phyloP scores from a whole-genome alignment of 1,284 basidiomycete species.

The Naganishia sp. region DNA sequence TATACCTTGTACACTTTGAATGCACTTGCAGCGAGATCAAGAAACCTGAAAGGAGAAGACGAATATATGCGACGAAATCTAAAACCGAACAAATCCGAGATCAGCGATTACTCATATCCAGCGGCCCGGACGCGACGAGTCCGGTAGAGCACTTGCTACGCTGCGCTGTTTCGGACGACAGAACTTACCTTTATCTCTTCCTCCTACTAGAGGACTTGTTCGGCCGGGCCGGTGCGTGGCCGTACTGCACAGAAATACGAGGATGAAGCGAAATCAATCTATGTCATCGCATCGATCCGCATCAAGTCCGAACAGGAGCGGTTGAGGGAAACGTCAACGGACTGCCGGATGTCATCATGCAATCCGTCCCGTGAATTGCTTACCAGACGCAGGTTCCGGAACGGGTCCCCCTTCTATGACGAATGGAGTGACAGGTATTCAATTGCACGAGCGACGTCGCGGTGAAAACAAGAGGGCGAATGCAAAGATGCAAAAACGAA shows the following conservation, averaged over 20 bases:
- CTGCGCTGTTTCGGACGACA: background rate
- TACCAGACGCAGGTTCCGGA: background rate
- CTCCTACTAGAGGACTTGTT: background rate
- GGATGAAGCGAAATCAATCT: background rate
- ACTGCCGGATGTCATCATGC: background rate
- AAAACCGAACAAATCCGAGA: conserved; percentile 24
- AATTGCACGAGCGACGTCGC: too few relatives aligned
- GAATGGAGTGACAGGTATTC: too few relatives aligned
- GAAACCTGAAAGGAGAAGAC: background rate
- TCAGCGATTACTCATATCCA: conserved; percentile 1
- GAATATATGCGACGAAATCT: conserved; percentile 1
- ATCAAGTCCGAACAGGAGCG: conserved; percentile 4
- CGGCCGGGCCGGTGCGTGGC: conserved; percentile 2
- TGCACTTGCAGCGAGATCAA: background rate
- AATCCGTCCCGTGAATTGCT: conserved; percentile 12
- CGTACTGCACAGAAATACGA: background rate
- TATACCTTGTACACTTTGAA: conserved; percentile 1
- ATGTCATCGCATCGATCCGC: background rate
- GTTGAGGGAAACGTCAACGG: conserved; percentile 14
- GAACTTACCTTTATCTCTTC: conserved; percentile 13
- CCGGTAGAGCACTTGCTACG: background rate
- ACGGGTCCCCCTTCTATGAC: too few relatives aligned
- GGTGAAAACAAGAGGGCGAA: too few relatives aligned
- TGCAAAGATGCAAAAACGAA: conserved; percentile 2
- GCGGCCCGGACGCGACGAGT: conserved; percentile 15